phyloP scores from a whole-genome alignment of 164 flowering plant species.

The Macadamia tetraphylla region DNA sequence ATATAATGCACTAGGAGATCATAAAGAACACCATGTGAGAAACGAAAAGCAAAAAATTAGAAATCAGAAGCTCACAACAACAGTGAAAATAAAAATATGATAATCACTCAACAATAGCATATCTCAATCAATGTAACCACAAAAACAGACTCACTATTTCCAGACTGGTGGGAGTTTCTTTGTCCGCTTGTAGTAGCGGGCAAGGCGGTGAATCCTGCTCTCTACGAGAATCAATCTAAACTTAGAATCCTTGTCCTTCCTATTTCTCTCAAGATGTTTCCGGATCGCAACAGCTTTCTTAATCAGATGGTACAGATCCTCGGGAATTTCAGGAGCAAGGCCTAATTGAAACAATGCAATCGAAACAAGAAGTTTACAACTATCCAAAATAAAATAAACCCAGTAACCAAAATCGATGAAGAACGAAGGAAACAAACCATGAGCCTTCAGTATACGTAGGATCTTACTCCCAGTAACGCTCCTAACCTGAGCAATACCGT shows the following conservation, averaged over 20 bases:
- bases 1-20: no score
- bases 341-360: slow-evolving; percentile 10
- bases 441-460: slow-evolving; percentile 42
- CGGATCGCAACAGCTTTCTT: slow-evolving; percentile 39
- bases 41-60: background rate
- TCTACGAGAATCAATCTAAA: slow-evolving; percentile 39
- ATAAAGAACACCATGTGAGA: no score
- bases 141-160: slow-evolving; percentile 41
- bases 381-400: background rate
- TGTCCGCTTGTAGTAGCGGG: slow-evolving; percentile 37
- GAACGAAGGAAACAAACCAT: slow-evolving; percentile 20
- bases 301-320: slow-evolving; percentile 33
- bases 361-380: background rate
- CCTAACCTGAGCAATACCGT: slow-evolving; percentile 51
- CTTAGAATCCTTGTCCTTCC: slow-evolving; percentile 40
- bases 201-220: slow-evolving; percentile 38
- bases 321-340: slow-evolving; percentile 37
- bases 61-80: background rate
- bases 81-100: no score
- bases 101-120: no score
- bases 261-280: slow-evolving; percentile 38
- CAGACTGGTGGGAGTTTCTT: slow-evolving; percentile 57
- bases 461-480: slow-evolving; percentile 52
- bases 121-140: background rate
- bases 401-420: background rate